These are phyloP conservation scores for Avena eriantha DNA, from an alignment of 176 grass and related monocot species.

Conservation along the genomic window DNA sequence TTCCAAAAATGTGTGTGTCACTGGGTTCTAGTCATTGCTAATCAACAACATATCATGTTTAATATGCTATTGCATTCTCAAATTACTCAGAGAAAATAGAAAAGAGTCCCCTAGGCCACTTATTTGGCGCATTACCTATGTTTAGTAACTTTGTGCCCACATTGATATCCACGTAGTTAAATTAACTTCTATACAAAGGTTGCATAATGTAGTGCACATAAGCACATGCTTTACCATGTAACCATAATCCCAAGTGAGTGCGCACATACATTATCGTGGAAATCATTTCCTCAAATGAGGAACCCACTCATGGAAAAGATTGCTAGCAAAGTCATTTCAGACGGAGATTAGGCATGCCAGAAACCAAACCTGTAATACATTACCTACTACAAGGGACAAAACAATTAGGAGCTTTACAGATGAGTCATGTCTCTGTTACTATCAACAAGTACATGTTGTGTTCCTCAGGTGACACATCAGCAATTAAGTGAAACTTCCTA, in stretches of 20 bases:
- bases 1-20: not conserved
- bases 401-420: conserved; percentile 34
- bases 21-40: not conserved
- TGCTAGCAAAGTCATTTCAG: conserved; percentile 38
- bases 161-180: conserved; percentile 39
- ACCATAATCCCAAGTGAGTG: conserved; percentile 28
- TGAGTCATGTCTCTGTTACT: conserved; percentile 18
- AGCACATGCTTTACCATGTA: conserved; percentile 33
- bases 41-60: not conserved
- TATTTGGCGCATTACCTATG: conserved; percentile 35
- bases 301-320: conserved; percentile 39
- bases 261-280: conserved; percentile 18
- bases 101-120: not conserved
- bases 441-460: conserved; percentile 39
- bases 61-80: not conserved
- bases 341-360: not conserved
- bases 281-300: conserved; percentile 40
- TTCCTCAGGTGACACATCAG: conserved; percentile 13
- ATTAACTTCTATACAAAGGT: conserved; percentile 29
- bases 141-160: conserved; percentile 43
- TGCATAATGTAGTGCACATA: conserved; percentile 12
- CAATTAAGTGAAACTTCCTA: conserved; percentile 24
- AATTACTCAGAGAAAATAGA: not conserved
- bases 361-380: conserved; percentile 1
- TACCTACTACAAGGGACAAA: conserved; percentile 40